Evolutionary conservation across 768 basidiomycete genomes (phyloP).

Genomic region (Chlorophyllum brunneum): DNA sequence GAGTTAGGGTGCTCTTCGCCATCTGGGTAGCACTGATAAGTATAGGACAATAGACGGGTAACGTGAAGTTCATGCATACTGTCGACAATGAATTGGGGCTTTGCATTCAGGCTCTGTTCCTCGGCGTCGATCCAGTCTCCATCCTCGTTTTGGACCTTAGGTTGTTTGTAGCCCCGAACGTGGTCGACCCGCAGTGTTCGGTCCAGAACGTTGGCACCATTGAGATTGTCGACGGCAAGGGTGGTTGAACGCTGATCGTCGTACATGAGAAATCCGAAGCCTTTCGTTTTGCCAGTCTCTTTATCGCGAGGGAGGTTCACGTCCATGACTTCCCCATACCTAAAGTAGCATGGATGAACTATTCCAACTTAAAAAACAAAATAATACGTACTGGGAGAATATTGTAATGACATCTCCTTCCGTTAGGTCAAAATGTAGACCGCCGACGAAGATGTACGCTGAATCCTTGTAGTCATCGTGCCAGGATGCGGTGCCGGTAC

Average conservation of each 20-base stretch:
- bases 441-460: constrained; percentile 92
- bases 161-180: constrained; percentile 89
- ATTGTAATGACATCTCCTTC: constrained; percentile 98
- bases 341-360: constrained; percentile 27
- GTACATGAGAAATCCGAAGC: constrained; percentile 98
- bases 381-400: constrained; percentile 83
- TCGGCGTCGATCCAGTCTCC: constrained; percentile 88
- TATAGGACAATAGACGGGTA: constrained; percentile 2
- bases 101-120: constrained; percentile 83
- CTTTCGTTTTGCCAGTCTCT: constrained; percentile 82
- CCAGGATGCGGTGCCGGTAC: constrained; percentile 74
- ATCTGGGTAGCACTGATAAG: constrained; percentile 27
- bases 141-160: constrained; percentile 67
- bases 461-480: constrained; percentile 98
- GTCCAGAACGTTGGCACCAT: constrained; percentile 86
- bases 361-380: background rate
- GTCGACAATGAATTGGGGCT: constrained; percentile 57
- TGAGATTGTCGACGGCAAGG: constrained; percentile 97
- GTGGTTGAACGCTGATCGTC: constrained; percentile 96
- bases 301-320: constrained; percentile 94
- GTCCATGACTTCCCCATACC: constrained; percentile 96
- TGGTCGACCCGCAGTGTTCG: constrained; percentile 90
- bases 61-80: constrained; percentile 35
- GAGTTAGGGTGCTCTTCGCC: constrained; percentile 58
- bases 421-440: constrained; percentile 82